Conservation (phyloP, 2,329 filamentous ascomycete genomes). For the Pestalotiopsis sp. region DNA sequence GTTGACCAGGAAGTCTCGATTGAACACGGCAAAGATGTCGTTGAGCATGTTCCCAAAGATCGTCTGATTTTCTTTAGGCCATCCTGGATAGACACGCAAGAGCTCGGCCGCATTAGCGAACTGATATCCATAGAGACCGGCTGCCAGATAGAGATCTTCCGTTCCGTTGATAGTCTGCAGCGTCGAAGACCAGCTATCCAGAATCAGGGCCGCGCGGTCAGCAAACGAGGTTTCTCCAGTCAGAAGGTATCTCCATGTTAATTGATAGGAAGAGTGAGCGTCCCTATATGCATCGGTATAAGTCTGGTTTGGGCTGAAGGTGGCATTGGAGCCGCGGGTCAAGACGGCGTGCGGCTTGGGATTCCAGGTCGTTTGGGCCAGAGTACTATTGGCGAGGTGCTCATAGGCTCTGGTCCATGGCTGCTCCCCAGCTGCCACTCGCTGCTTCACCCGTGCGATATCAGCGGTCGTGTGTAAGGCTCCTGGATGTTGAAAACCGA, state of each 20-base stretch:
- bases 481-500: conserved; percentile 7
- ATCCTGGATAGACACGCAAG: conserved; percentile 33
- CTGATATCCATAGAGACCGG: conserved; percentile 46
- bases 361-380: conserved; percentile 29
- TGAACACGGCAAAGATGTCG: conserved; percentile 38
- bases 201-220: conserved; percentile 33
- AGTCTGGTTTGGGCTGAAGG: conserved; percentile 27
- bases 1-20: conserved; percentile 34
- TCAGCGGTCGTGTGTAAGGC: conserved; percentile 14
- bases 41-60: conserved; percentile 31
- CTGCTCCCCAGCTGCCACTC: conserved; percentile 7
- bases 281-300: conserved; percentile 33
- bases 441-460: conserved; percentile 5
- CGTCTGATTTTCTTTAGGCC: conserved; percentile 22
- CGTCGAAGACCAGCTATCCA: conserved; percentile 38
- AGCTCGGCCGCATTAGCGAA: conserved; percentile 47
- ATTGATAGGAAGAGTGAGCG: conserved; percentile 36
- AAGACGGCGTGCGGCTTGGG: conserved; percentile 29
- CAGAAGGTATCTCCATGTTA: conserved; percentile 40
- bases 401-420: conserved; percentile 13
- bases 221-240: conserved; percentile 36
- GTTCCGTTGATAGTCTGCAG: conserved; percentile 33
- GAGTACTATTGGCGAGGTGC: conserved; percentile 16
- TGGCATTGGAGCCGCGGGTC: conserved; percentile 33
- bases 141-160: conserved; percentile 37